Base-by-base conservation (phyloP, 2,329 filamentous ascomycete genomes). In the Fusarium setosum region DNA sequence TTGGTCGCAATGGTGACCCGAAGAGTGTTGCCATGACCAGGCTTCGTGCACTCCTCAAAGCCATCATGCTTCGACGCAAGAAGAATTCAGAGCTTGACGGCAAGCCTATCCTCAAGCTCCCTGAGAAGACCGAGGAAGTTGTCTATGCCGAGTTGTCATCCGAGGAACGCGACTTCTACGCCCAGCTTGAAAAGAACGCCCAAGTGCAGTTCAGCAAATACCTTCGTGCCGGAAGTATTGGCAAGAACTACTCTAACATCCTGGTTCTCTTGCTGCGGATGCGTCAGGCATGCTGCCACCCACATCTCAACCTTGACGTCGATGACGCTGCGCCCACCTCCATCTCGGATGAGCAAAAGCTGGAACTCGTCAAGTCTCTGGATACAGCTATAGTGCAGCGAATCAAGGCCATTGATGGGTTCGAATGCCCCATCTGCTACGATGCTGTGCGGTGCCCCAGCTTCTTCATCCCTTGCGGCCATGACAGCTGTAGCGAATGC, bases 341-440 rank as follows among this genome's bases (percentile, higher is more conserved):
- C 5, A 79, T 81, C 20, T 83, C 70, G 5, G 72, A 70, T 32
- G 75, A 76, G 6, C 82, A 89, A 24, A 85, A 92, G 73, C 72
- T 88, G 13, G 82, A 83, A 3, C 83, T 92, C 18, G 92, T 93
- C 2, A 85, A 86, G 69, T 74, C 81, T 18, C 80, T 97, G 11
- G 75, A 81, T 6, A 68, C 76, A 1, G 81, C 86, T 15, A 91
- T 93, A 12, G 83, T 96, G 17, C 73, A 81, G n/a, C 87, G 92
- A 7, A 84, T 96, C 73, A 91, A 81, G 67, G 74, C 72, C 2
- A 74, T 76, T 1, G 82, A 88, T 1, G 85, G 82, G 3, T 92
- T 95, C 48, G 90, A 94, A 73, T 97, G 94, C 72, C 92, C 92
- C 0, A 89, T 96, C 18, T 97, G 94, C 75, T 90, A 92, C 59